Evolutionary conservation across 352 stramenopile genomes (phyloP).

Genomic region (Albugo laibachii): DNA sequence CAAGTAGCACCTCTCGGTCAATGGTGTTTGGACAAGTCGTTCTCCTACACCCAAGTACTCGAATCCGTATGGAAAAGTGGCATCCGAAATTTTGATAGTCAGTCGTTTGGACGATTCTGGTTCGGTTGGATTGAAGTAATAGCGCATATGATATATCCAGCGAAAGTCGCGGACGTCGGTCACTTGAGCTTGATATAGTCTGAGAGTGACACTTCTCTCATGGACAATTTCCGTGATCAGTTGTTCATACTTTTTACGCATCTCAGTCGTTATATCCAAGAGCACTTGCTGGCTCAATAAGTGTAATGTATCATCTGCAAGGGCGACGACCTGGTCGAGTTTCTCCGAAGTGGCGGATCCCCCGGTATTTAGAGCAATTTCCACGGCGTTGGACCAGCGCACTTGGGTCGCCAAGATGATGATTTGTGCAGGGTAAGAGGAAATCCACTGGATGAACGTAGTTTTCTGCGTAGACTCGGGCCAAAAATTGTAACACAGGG

Average conservation of each 20-base stretch:
- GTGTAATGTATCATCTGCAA: constrained; percentile 76
- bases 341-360: constrained; percentile 18
- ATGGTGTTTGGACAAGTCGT: constrained; percentile 96
- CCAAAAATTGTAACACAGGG: constrained; percentile 45
- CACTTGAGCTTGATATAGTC: constrained; percentile 75
- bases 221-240: constrained; percentile 99
- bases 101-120: constrained; percentile 82
- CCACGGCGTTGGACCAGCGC: constrained; percentile 91
- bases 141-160: constrained; percentile 98
- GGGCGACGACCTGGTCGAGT: constrained; percentile 17
- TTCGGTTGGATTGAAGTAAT: constrained; percentile 87
- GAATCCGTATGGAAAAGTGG: constrained; percentile 97
- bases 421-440: constrained; percentile 95
- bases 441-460: constrained; percentile 84
- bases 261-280: constrained; percentile 84
- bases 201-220: constrained; percentile 94
- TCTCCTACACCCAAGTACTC: constrained; percentile 99
- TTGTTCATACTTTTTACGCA: constrained; percentile 98
- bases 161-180: constrained; percentile 86
- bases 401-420: constrained; percentile 97
- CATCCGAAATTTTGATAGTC: constrained; percentile 95
- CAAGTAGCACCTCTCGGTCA: constrained; percentile 99
- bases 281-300: constrained; percentile 94
- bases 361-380: constrained; percentile 66
- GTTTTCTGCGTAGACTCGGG: too few relatives aligned